These are phyloP conservation scores for Leccinum subfulvum DNA, from an alignment of 1,284 basidiomycete genomes.

Conservation along the genomic window DNA sequence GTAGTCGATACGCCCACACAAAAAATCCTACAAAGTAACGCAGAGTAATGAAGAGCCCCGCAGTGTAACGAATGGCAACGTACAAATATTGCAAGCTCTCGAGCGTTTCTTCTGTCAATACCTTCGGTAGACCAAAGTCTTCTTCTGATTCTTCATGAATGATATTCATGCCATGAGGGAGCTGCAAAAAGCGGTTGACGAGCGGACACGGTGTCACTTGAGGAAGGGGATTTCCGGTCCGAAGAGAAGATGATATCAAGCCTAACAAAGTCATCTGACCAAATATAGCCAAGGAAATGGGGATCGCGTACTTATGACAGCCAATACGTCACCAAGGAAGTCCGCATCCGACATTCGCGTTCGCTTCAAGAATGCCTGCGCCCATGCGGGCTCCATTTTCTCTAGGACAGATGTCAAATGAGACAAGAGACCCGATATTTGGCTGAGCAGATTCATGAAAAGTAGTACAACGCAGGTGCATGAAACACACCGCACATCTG, in stretches of 20 bases:
- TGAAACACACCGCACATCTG: slow-evolving; percentile 50
- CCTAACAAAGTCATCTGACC: slow-evolving; percentile 36
- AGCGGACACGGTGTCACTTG: slow-evolving; percentile 86
- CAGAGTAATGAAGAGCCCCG: neutral
- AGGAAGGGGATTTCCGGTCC: slow-evolving; percentile 75
- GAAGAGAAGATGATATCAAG: slow-evolving; percentile 69
- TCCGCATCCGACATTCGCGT: slow-evolving; percentile 77
- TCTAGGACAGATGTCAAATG: slow-evolving; percentile 65
- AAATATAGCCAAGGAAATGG: neutral
- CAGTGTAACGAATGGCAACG: slow-evolving; percentile 21
- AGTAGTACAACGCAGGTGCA: neutral
- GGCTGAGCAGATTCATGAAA: slow-evolving; percentile 37
- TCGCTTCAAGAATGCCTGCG: slow-evolving; percentile 70
- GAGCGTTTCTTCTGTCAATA: slow-evolving; percentile 62
- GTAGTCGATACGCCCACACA: slow-evolving; percentile 75
- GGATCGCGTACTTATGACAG: slow-evolving; percentile 64
- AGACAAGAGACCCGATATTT: slow-evolving; percentile 60
- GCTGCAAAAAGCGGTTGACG: slow-evolving; percentile 70
- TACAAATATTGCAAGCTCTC: slow-evolving; percentile 71
- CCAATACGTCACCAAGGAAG: slow-evolving; percentile 82
- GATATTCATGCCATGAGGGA: slow-evolving; percentile 60
- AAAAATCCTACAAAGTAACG: slow-evolving; percentile 49
- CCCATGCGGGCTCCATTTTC: slow-evolving; percentile 71
- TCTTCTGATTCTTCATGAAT: slow-evolving; percentile 66
- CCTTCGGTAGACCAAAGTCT: slow-evolving; percentile 65